Conservation (phyloP, 345 rosid genomes). For the Eucalyptus marginata region DNA sequence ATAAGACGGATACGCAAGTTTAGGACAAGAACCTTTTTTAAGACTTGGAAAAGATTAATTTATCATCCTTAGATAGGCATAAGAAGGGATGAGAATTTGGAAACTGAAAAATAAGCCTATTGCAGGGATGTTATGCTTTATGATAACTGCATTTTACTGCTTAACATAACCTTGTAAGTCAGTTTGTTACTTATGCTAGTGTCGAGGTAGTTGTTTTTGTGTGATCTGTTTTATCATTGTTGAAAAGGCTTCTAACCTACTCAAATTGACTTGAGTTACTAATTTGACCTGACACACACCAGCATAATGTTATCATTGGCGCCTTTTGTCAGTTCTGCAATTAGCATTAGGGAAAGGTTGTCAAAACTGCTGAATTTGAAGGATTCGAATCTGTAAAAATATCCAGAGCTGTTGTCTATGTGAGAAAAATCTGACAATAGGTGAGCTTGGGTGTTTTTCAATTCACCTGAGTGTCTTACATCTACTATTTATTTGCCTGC, state of each 20-base stretch:
- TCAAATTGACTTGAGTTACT: background rate
- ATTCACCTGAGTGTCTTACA: background rate
- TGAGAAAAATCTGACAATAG: background rate
- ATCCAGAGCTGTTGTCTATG: background rate
- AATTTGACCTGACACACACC: background rate
- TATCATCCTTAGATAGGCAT: background rate
- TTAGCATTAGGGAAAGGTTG: background rate
- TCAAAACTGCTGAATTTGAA: background rate
- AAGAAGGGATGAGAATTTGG: background rate
- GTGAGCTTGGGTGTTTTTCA: background rate
- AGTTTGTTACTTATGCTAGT: background rate
- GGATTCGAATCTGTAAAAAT: background rate
- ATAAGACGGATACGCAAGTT: background rate
- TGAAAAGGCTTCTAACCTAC: background rate
- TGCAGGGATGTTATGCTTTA: background rate
- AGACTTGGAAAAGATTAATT: background rate
- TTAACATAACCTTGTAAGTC: background rate
- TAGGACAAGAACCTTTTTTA: background rate
- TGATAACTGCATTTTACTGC: background rate
- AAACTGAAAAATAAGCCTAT: background rate
- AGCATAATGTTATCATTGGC: background rate
- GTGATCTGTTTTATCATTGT: background rate
- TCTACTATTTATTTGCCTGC: background rate
- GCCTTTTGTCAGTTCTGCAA: background rate
- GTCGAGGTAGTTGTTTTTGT: background rate